Evolutionary conservation across 2,329 filamentous ascomycete genomes (phyloP), one percentile per base, ranked within the genome.

Genomic region (Beauveria pseudobassiana): DNA sequence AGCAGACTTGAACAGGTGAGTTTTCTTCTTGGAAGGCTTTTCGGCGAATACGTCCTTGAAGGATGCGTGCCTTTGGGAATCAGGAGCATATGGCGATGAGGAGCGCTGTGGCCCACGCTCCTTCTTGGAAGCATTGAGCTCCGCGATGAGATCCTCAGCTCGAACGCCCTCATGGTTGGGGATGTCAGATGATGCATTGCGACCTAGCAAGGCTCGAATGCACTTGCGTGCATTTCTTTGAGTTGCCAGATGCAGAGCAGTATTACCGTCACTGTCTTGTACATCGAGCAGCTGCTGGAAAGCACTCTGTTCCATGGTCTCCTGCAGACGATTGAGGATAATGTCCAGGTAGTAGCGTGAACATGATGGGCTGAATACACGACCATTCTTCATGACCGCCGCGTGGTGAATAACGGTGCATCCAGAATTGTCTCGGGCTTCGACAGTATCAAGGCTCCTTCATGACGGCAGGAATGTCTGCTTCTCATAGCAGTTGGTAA

Each of bases 401-500:
- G 96, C 93, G 72, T 98, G 93, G 71, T 98, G 95, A 69, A 99
- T 93, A 57, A 96, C 90, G 0, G 92, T 97, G 64, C 88, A 89
- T 14, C 91, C 89, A 56, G 87, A 87, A 73, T 85, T 87, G 71
- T 99, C 95, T 24, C 89, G 83, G 63, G 86, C 85, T 59, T 88
- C 87, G 45, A 96, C 86, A 0, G 93, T 97, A 43, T 88, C 85
- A 57, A 93, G 86, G 82, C 65, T 96, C 86, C 66, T 89, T 89
- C 68, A 96, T 86, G 61, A 99, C 87, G 24, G 83, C 83, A 0
- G 91, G 76, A 98, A 97, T 0, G 91, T 93, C 67, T 91, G 86
- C 76, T 95, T 96, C 73, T 98, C 95, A 73, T 88, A 95, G 72
- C 95, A 96, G 74, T 99, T 99, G 51, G 93, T 98, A 74, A 98